Evolutionary conservation across 2,329 filamentous ascomycete species (phyloP), one percentile per base, ranked within the genome.

Genomic region (Ophiostoma sp.): DNA sequence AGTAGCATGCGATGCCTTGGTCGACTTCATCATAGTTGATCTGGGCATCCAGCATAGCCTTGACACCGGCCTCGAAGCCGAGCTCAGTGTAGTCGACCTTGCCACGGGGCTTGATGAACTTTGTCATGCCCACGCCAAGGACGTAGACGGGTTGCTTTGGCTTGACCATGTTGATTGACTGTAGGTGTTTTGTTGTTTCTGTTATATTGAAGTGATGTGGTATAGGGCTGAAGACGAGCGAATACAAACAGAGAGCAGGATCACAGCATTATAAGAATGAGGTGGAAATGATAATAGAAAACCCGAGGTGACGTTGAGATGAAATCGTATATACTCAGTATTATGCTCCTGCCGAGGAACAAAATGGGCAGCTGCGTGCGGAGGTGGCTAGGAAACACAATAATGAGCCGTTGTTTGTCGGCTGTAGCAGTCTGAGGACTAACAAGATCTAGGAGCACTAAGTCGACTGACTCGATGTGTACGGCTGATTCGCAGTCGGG

Each of bases 11-110:
- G 13, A 98, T 86, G 73, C 93, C 94, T 78, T 96, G 91, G 73
- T 97, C 93, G 70, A 98, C 93, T 73, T 97, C 93, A 79, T 98
- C 94, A 83, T 97, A 98, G 82, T 88, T 96, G 85, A 98, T 93
- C 73, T 96, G 90, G 17, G 93, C 93, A 79, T 91, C 89, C 23
- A 90, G 83, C 84, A 96, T 88, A 67, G 93, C 93, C 80, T 96
- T 96, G 78, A 95, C 84, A 75, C 93, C 93, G 13, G 93, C 93
- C 80, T 97, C 94, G 79, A 94, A 97, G 70, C 94, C 94, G 33
- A 97, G 88, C 78, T 97, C 94, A 8, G 93, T 93, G 82, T 97
- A 97, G 82, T 97, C 93, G 74, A 96, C 91, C 79, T 94, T 94
- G 78, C 93, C 92, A 70, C 94, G 88, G 60, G 94, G 94, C 84